Evolutionary conservation across 768 basidiomycete species (phyloP).

Genomic region (Boletus fagicola): DNA sequence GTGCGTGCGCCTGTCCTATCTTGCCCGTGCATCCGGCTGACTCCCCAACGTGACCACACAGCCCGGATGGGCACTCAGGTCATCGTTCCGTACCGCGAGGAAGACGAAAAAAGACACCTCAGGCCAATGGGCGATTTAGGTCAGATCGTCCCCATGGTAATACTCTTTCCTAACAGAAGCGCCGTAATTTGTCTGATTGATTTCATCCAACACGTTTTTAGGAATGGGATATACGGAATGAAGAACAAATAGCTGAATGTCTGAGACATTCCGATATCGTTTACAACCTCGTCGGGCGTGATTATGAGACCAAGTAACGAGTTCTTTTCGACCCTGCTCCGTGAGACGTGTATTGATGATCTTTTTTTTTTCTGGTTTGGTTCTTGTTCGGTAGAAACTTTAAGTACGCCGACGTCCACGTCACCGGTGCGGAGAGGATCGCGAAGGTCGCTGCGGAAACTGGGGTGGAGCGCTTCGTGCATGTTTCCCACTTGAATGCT

Average conservation of each 20-base stretch:
- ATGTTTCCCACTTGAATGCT: constrained; percentile 95
- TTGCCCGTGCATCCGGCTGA: neutral
- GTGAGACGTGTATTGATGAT: constrained; percentile 14
- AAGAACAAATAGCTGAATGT: constrained; percentile 90
- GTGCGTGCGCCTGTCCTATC: constrained; percentile 39
- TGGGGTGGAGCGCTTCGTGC: constrained; percentile 84
- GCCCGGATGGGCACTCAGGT: constrained; percentile 93
- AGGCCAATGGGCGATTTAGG: constrained; percentile 96
- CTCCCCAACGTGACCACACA: constrained; percentile 35
- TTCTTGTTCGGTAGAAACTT: constrained; percentile 67
- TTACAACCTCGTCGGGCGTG: constrained; percentile 92
- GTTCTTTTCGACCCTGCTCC: constrained; percentile 11
- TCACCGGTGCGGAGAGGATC: constrained; percentile 78
- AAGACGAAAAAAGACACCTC: constrained; percentile 86
- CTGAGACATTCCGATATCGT: constrained; percentile 93
- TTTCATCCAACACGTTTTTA: constrained; percentile 34
- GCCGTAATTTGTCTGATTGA: constrained; percentile 25
- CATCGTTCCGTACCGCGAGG: constrained; percentile 91
- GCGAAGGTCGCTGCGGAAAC: constrained; percentile 74
- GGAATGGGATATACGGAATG: constrained; percentile 96
- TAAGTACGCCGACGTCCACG: constrained; percentile 76
- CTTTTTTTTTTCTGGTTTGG: neutral
- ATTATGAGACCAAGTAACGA: constrained; percentile 91
- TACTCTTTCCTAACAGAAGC: constrained; percentile 20
- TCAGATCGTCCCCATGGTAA: constrained; percentile 91